These are phyloP conservation scores for Paraphaeosphaeria minitans DNA, from an alignment of 2,329 filamentous ascomycete genomes.

Conservation along the genomic window DNA sequence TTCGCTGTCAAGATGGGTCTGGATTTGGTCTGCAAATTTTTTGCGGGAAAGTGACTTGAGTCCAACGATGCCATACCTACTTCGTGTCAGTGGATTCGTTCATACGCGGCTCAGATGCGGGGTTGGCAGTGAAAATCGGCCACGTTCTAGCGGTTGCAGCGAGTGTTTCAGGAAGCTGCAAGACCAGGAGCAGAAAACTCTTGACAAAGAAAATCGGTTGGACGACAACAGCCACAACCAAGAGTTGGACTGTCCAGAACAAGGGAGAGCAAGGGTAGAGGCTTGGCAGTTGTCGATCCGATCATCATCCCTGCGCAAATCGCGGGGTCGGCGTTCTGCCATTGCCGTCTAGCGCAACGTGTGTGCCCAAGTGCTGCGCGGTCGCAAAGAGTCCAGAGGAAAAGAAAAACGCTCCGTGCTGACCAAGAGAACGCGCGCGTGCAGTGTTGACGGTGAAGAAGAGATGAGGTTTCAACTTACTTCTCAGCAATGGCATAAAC, in stretches of 20 bases:
- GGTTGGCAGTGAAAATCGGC: conserved; percentile 9
- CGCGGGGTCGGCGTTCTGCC: conserved; percentile 35
- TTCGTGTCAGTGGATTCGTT: conserved; percentile 27
- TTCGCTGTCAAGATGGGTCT: conserved; percentile 50
- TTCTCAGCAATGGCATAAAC: conserved; percentile 59
- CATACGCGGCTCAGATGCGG: background rate
- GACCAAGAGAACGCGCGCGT: conserved; percentile 14
- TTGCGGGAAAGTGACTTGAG: conserved; percentile 53
- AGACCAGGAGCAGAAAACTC: background rate
- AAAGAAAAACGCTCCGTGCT: conserved; percentile 12
- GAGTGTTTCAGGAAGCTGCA: conserved; percentile 2
- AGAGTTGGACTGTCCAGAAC: background rate
- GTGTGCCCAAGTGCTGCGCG: conserved; percentile 18
- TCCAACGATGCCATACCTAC: conserved; percentile 53
- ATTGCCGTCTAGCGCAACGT: conserved; percentile 30
- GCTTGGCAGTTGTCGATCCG: conserved; percentile 29
- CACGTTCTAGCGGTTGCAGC: conserved; percentile 27
- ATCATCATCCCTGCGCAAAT: conserved; percentile 32
- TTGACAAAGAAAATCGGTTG: conserved; percentile 11
- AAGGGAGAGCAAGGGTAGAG: conserved; percentile 19
- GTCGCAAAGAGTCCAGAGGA: conserved; percentile 9
- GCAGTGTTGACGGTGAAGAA: conserved; percentile 16
- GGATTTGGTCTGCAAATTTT: conserved; percentile 54
- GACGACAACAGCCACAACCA: conserved; percentile 10
- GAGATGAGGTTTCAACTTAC: conserved; percentile 35